Conservation (phyloP, 1,284 basidiomycete species). For the Marasmius tenuissimus region DNA sequence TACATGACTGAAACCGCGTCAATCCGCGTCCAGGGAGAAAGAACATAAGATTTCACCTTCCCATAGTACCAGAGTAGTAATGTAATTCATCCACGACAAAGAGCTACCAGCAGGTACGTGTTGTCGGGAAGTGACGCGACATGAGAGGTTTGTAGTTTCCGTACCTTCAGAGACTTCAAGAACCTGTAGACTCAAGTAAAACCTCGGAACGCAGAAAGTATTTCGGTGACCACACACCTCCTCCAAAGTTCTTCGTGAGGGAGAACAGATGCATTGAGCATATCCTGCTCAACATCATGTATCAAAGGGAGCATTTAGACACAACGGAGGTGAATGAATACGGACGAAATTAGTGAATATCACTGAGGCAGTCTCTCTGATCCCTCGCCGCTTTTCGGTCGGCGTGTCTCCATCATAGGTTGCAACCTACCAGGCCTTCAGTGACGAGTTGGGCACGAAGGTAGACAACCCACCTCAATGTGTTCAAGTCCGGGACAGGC, state of each 20-base stretch:
- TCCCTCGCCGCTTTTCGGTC: slow-evolving; percentile 55
- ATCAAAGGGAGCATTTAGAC: background rate
- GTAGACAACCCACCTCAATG: slow-evolving; percentile 43
- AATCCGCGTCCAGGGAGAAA: background rate
- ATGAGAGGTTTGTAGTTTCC: background rate
- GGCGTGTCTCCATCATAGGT: slow-evolving; percentile 92
- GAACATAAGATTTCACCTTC: slow-evolving; percentile 48
- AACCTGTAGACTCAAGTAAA: slow-evolving; percentile 44
- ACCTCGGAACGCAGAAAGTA: background rate
- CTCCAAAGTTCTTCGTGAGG: slow-evolving; percentile 87
- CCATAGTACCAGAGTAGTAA: slow-evolving; percentile 73
- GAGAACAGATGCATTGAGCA: slow-evolving; percentile 83
- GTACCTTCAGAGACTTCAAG: slow-evolving; percentile 66
- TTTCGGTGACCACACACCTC: slow-evolving; percentile 41
- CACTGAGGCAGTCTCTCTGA: slow-evolving; percentile 66
- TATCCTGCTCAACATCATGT: slow-evolving; percentile 60
- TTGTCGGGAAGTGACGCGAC: background rate
- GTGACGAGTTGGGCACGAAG: background rate
- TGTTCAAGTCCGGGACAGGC: slow-evolving; percentile 64
- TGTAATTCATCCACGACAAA: slow-evolving; percentile 87
- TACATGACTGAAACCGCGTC: slow-evolving; percentile 57
- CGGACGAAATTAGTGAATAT: slow-evolving; percentile 79
- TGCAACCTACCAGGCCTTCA: slow-evolving; percentile 43
- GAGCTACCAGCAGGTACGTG: slow-evolving; percentile 34
- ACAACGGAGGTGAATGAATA: background rate